These are phyloP conservation scores for Babesia caballi DNA, from an alignment of 169 alveolate species.

Conservation along the genomic window DNA sequence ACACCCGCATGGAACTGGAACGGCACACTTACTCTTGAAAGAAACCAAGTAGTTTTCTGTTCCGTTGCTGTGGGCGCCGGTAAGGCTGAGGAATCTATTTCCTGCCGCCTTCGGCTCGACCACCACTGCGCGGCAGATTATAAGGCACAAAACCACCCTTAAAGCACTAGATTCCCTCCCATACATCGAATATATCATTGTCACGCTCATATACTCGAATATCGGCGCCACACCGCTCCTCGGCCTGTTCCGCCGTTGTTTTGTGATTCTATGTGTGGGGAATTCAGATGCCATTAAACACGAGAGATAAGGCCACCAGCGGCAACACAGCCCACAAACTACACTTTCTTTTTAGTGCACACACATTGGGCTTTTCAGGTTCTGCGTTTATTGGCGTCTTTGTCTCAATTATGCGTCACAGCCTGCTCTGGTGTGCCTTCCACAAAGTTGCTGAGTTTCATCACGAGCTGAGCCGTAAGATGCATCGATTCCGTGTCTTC, in stretches of 20 bases:
- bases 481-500: neutral
- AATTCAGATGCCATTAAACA: neutral
- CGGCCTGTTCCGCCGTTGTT: no score
- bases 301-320: no score
- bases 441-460: neutral
- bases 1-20: no score
- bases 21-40: neutral
- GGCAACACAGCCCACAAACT: no score
- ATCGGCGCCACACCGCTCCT: no score
- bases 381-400: no score
- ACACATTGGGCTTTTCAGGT: no score
- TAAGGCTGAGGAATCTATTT: neutral
- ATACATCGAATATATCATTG: no score
- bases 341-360: no score
- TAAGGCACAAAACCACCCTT: neutral
- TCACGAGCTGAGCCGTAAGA: neutral
- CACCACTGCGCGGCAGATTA: neutral
- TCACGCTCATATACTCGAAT: no score
- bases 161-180: neutral
- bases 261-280: constrained; percentile 19
- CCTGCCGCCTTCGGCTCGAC: neutral
- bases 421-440: no score
- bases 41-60: neutral
- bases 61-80: neutral
- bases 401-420: no score